phyloP scores from a whole-genome alignment of 352 stramenopile species.

The Elongisporangium senticosum region DNA sequence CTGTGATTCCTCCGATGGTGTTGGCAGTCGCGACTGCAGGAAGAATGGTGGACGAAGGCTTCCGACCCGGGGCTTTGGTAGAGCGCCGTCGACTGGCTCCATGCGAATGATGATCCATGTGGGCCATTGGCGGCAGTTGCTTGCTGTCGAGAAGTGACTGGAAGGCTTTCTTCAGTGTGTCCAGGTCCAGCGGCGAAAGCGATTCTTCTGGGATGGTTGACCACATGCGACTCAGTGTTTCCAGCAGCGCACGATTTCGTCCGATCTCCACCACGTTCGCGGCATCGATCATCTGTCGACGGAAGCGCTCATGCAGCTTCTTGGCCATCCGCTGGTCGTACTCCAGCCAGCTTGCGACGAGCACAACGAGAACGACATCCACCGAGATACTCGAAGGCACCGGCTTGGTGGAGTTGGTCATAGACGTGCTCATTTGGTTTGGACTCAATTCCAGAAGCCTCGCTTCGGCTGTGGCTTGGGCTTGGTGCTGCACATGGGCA shows the following conservation, averaged over 20 bases:
- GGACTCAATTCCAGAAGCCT: not conserved
- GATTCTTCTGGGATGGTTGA: constrained; percentile 25
- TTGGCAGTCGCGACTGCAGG: constrained; percentile 5
- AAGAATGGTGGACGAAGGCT: constrained; percentile 3
- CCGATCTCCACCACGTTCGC: not conserved
- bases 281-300: constrained; percentile 20
- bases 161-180: constrained; percentile 36
- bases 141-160: constrained; percentile 28
- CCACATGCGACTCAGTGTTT: constrained; percentile 31
- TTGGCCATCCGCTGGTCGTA: constrained; percentile 32
- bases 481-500: not conserved
- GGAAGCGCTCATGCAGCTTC: constrained; percentile 45
- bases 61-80: not conserved
- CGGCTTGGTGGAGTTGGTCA: not conserved
- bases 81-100: constrained; percentile 4
- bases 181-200: constrained; percentile 31
- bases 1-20: constrained; percentile 37
- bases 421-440: not conserved
- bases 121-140: constrained; percentile 12
- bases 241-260: constrained; percentile 18
- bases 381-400: constrained; percentile 14
- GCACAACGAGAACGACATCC: constrained; percentile 46
- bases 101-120: constrained; percentile 4
- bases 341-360: constrained; percentile 36
- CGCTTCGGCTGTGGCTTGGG: not conserved